Conservation (phyloP, 176 grass and related monocot genomes). For the Aegilops sharonensis region DNA sequence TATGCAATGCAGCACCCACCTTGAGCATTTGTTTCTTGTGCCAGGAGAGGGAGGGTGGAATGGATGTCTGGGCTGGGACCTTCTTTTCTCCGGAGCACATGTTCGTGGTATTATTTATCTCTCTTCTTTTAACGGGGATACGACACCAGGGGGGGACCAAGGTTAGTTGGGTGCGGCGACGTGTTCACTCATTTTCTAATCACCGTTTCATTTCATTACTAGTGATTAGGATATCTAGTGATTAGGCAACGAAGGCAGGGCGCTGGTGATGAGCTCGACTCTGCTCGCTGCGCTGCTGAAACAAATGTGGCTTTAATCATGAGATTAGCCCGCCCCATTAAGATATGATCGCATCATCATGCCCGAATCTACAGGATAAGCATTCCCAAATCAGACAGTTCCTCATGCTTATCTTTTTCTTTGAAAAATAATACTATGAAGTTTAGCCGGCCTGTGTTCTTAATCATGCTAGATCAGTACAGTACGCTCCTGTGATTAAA, state of each 20-base stretch:
- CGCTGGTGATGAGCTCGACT: constrained; percentile 11
- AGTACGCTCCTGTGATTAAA: background rate
- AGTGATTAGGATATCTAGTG: background rate
- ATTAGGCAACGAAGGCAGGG: background rate
- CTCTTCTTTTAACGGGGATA: constrained; percentile 41
- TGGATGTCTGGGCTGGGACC: constrained; percentile 10
- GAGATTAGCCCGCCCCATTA: background rate
- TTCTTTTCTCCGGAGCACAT: background rate
- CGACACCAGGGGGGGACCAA: constrained; percentile 28
- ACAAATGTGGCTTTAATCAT: constrained; percentile 25
- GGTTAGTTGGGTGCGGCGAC: constrained; percentile 39
- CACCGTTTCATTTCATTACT: background rate
- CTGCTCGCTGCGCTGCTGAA: background rate
- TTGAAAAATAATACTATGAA: background rate
- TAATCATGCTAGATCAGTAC: background rate
- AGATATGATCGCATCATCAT: background rate
- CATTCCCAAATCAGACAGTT: too few relatives aligned
- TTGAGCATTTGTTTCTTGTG: background rate
- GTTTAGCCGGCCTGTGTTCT: background rate
- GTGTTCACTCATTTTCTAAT: constrained; percentile 31
- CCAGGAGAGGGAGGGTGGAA: background rate
- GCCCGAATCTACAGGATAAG: background rate
- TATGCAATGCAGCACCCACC: background rate
- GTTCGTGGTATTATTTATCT: background rate
- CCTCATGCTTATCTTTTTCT: background rate